Percentiles rank a stretch among this genome's conserved stretches.
phyloP scores from a whole-genome alignment of 257 asterid species.

The Salvia rosmarinus region DNA sequence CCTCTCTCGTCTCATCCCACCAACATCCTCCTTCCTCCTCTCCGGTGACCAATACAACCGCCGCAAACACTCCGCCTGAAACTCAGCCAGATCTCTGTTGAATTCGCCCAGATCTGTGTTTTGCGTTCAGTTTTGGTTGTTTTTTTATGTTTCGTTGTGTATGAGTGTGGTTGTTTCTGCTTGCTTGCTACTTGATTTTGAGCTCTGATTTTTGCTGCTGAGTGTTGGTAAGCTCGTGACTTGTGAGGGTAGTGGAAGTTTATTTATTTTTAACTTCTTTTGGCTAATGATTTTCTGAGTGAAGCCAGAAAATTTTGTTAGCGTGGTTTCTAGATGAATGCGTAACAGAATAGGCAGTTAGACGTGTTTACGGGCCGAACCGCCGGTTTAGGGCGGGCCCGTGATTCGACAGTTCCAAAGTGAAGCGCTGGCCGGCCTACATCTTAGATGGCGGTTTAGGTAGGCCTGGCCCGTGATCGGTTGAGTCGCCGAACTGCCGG shows the following conservation, averaged over 20 bases:
- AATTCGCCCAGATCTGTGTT: slow-evolving; percentile 37
- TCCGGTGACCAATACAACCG: no score
- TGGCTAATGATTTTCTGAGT: background rate
- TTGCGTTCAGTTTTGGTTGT: slow-evolving; percentile 21
- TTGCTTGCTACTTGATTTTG: slow-evolving; percentile 7
- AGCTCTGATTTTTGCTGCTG: slow-evolving; percentile 6
- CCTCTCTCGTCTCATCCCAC: no score
- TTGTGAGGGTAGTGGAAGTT: background rate
- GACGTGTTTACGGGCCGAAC: no score
- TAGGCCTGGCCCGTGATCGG: no score
- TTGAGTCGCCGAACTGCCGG: no score
- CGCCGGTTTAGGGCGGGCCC: no score
- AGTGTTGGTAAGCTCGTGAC: slow-evolving; percentile 6
- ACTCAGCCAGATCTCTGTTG: slow-evolving; percentile 38
- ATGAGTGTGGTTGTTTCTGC: slow-evolving; percentile 6
- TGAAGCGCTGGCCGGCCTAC: no score
- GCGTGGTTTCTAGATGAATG: background rate
- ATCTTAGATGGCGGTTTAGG: no score
- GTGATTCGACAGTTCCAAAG: no score
- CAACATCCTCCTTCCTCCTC: no score
- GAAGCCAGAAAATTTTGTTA: background rate
- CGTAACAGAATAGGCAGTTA: background rate
- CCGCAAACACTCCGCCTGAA: no score
- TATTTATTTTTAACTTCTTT: background rate
- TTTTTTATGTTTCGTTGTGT: background rate